These are phyloP conservation scores for Paramecium biaurelia DNA, from an alignment of 73 alveolate species.

Conservation along the genomic window DNA sequence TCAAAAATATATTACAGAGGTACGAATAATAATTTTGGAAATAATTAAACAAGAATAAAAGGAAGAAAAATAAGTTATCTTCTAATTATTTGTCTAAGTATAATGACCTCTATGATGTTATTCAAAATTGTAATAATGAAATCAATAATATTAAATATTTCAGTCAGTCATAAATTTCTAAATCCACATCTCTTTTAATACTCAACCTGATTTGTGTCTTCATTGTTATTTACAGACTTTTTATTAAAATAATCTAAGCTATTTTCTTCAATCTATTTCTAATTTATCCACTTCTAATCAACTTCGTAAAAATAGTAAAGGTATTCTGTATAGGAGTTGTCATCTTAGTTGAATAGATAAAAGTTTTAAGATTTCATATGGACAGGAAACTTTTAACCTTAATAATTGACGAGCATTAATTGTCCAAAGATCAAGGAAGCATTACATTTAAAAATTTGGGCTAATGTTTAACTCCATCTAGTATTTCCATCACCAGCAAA, in stretches of 20 bases:
- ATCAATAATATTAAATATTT: background rate
- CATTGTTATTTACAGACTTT: background rate
- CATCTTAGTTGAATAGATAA: background rate
- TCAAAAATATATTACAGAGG: background rate
- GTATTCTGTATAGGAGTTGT: background rate
- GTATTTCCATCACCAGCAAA: background rate
- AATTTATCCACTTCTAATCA: background rate
- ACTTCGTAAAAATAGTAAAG: background rate
- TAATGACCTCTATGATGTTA: background rate
- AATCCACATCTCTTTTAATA: background rate
- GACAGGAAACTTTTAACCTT: background rate
- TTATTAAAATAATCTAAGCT: background rate
- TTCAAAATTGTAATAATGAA: background rate
- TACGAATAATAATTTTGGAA: background rate
- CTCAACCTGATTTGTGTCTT: background rate
- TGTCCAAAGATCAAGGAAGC: background rate
- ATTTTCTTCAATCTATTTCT: background rate
- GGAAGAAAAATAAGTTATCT: background rate
- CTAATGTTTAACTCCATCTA: background rate
- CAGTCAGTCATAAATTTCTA: background rate
- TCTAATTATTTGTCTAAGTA: background rate
- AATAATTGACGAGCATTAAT: background rate
- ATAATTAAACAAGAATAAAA: background rate
- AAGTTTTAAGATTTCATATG: background rate
- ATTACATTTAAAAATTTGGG: background rate